Conservation (phyloP, 169 alveolate genomes). For the Perkinsus chesapeaki region DNA sequence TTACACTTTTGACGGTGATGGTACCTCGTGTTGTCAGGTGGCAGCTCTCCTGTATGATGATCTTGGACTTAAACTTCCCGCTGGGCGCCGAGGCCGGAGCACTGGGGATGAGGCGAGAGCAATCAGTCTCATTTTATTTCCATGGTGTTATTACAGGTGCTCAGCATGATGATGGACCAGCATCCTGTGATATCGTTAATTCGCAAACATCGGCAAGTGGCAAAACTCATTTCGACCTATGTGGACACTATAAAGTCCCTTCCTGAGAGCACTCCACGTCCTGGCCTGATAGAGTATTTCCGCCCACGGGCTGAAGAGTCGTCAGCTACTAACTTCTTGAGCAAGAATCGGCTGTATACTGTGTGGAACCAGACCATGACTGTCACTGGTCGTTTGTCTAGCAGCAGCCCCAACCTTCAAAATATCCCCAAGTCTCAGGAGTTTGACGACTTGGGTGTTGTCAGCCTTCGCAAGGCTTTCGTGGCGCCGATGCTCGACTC, state of each 20-base stretch:
- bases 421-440: constrained; percentile 29
- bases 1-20: background rate
- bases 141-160: background rate
- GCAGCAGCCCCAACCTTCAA: constrained; percentile 47
- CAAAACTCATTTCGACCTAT: constrained; percentile 20
- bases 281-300: background rate
- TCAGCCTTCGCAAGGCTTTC: constrained; percentile 20
- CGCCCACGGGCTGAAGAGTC: background rate
- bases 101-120: background rate
- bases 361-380: constrained; percentile 50
- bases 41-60: background rate
- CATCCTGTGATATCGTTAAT: constrained; percentile 30
- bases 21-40: background rate
- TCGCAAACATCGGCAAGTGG: constrained; percentile 19
- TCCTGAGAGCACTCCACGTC: background rate
- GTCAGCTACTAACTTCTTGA: background rate
- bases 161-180: constrained; percentile 9
- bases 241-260: constrained; percentile 21
- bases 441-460: background rate
- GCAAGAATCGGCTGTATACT: constrained; percentile 13
- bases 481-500: background rate
- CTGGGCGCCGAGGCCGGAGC: background rate
- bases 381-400: constrained; percentile 51
- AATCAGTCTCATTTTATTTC: background rate
- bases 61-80: background rate